Evolutionary conservation across 2,329 filamentous ascomycete species (phyloP).

Genomic region (Trichoderma aggressivum): DNA sequence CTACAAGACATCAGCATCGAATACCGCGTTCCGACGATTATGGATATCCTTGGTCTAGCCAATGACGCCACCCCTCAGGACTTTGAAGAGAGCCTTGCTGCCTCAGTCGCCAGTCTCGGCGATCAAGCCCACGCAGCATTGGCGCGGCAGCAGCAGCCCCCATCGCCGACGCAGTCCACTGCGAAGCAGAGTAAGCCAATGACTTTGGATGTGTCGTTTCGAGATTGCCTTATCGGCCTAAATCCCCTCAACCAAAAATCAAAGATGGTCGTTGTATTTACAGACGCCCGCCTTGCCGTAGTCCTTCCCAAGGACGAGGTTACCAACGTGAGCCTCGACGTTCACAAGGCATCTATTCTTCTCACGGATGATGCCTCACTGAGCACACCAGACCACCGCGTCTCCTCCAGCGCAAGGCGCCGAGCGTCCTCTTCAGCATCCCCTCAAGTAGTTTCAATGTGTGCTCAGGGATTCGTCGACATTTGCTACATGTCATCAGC

Average conservation of each 20-base stretch:
- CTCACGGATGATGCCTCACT: constrained; percentile 69
- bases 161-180: constrained; percentile 24
- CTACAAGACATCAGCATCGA: constrained; percentile 81
- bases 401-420: constrained; percentile 22
- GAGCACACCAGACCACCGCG: constrained; percentile 19
- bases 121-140: constrained; percentile 57
- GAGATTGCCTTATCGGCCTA: constrained; percentile 78
- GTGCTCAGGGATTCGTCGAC: constrained; percentile 73
- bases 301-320: constrained; percentile 62
- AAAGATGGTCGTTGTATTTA: constrained; percentile 75
- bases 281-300: constrained; percentile 70
- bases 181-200: constrained; percentile 51
- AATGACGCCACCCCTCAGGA: constrained; percentile 68
- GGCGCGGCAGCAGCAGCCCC: constrained; percentile 19
- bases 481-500: constrained; percentile 86
- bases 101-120: constrained; percentile 74
- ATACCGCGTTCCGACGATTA: constrained; percentile 79
- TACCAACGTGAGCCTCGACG: constrained; percentile 60
- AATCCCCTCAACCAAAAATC: constrained; percentile 74
- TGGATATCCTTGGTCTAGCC: constrained; percentile 71
- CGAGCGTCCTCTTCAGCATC: constrained; percentile 38
- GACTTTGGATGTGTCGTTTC: constrained; percentile 69
- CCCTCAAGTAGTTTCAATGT: constrained; percentile 54
- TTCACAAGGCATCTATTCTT: constrained; percentile 79
- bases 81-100: constrained; percentile 70